A percentile compares a stretch with the other conserved stretches of the same genome.
Conservation (phyloP, 148 eudicot species). For the Silene conica region DNA sequence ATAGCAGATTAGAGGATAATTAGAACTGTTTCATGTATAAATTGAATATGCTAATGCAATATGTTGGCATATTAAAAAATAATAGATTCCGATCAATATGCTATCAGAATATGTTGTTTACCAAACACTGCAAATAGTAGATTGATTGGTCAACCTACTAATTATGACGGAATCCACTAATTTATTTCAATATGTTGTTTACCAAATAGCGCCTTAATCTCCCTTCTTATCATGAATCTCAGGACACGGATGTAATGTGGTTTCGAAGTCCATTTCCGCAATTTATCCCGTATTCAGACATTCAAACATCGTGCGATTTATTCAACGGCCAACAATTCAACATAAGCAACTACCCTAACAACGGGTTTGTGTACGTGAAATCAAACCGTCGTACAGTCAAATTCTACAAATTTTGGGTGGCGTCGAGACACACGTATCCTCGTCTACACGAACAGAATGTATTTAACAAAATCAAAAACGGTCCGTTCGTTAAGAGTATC, state of each 20-base stretch:
- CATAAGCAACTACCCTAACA: slow-evolving; percentile 38
- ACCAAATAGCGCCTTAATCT: too few species aligned
- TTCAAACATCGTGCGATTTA: slow-evolving; percentile 58
- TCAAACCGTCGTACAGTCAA: slow-evolving; percentile 40
- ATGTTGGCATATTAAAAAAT: too few species aligned
- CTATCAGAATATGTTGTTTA: too few species aligned
- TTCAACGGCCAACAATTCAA: slow-evolving; percentile 30
- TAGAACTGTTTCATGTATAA: too few species aligned
- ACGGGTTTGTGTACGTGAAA: slow-evolving; percentile 46
- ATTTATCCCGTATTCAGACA: slow-evolving; percentile 40
- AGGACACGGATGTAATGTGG: slow-evolving; percentile 72
- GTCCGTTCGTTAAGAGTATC: slow-evolving; percentile 25
- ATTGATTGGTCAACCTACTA: too few species aligned
- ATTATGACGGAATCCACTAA: too few species aligned
- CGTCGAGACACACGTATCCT: slow-evolving; percentile 31
- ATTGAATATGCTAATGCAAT: too few species aligned
- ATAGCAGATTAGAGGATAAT: too few species aligned
- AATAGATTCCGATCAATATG: too few species aligned
- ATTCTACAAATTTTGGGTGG: slow-evolving; percentile 49
- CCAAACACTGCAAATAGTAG: too few species aligned
- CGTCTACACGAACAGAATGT: slow-evolving; percentile 55
- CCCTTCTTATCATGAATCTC: too few species aligned
- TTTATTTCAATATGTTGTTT: too few species aligned
- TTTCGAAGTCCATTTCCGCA: slow-evolving; percentile 52
- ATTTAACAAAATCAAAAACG: slow-evolving; percentile 35